Base-by-base conservation (phyloP, 192 early-diverging fungal genomes). In the Podila epicladia region DNA sequence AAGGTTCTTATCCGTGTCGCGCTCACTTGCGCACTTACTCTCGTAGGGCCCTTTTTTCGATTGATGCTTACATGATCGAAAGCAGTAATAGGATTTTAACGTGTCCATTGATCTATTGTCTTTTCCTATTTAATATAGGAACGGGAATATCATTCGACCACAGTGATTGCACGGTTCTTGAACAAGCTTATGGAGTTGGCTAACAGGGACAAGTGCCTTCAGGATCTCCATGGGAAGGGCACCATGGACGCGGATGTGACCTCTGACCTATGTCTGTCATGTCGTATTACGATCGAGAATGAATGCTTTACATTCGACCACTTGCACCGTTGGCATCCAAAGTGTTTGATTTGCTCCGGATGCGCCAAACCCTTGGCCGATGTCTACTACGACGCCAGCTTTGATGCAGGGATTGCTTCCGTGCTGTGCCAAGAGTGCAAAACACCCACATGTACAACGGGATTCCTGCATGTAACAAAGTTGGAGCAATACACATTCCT, bases 1-100 rank as follows among this genome's bases (percentile, higher is more conserved):
- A 99, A 99, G 74, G 91, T 94, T 17, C 82, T 97, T 62, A 97
- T 98, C 64, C 89, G 96, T 6, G 87, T 94, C 9, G 96, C 96
- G 4, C 83, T 99, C 28, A 94, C 92, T 49, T 94, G 96, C 24
- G 94, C 96, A 3, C 83, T 99, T 35, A 91, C 91, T 69, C 82
- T 94, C 77, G 93, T 93, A 87, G 41, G 73, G 69, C 38, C 26
- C 32, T 22, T 71, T 82, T n/a, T 45, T 33, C n/a, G 55, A 22
- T 24, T 64, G 24, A 3, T 15, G 41, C 41, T 45, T 45, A 45
- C 41, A 45, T 45, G 41, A 45, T 45, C 15, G 41, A 45, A 17
- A 17, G 41, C 41, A 45, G 38, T 41, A 63, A 35, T 4, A 12
- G 35, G 32, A 63, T 29, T 20, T 62, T 12, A 20, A 20, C 62